Evolutionary conservation across 208 protist genomes (phyloP).

Genomic region (Leishmania major): DNA sequence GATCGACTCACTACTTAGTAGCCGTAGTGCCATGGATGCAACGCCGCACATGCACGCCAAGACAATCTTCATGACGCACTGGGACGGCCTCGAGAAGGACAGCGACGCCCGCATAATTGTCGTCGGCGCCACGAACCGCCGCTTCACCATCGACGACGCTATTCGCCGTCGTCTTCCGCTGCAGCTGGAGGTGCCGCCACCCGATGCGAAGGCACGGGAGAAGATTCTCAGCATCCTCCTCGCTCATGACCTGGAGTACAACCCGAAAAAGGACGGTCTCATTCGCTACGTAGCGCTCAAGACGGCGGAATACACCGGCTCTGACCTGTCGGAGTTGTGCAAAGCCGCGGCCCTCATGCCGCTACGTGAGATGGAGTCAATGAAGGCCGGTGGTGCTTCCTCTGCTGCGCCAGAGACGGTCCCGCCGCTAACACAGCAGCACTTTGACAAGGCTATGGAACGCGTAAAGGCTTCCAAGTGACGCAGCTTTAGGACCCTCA

Average conservation of each 20-base stretch:
- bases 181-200: slow-evolving; percentile 81
- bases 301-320: slow-evolving; percentile 90
- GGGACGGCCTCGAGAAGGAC: slow-evolving; percentile 79
- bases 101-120: slow-evolving; percentile 68
- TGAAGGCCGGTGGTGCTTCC: slow-evolving; percentile 2
- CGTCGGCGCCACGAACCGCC: slow-evolving; percentile 91
- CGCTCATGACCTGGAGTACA: slow-evolving; percentile 51
- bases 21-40: slow-evolving; percentile 66
- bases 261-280: slow-evolving; percentile 49
- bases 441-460: slow-evolving; percentile 79
- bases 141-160: slow-evolving; percentile 91
- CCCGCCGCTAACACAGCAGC: slow-evolving; percentile 56
- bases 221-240: slow-evolving; percentile 88
- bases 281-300: slow-evolving; percentile 79
- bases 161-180: slow-evolving; percentile 90
- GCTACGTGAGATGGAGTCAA: slow-evolving; percentile 57
- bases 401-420: slow-evolving; percentile 19
- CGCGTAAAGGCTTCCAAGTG: slow-evolving; percentile 69
- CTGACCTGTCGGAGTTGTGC: slow-evolving; percentile 94
- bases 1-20: slow-evolving; percentile 90
- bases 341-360: slow-evolving; percentile 84
- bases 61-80: slow-evolving; percentile 93
- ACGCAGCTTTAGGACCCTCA: background rate
- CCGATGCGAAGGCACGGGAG: slow-evolving; percentile 49
- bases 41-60: slow-evolving; percentile 82